Base-by-base conservation (phyloP, 768 basidiomycete genomes). In the Porpolomopsis calyptriformis region DNA sequence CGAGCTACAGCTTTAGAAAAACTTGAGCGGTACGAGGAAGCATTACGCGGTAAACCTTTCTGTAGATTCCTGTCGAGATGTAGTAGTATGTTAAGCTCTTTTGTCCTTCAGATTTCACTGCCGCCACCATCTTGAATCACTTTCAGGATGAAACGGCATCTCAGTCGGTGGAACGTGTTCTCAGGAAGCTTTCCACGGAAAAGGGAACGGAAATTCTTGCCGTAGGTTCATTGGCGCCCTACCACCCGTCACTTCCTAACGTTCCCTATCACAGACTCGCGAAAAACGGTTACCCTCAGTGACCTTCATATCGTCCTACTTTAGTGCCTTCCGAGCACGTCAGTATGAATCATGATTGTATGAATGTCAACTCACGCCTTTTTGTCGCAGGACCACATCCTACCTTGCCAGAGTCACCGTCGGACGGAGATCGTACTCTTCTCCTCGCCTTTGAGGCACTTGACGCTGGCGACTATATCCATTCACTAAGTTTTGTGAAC, bases 301-400 rank as follows among this genome's bases (percentile, higher is more conserved):
- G 53, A 90, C 89, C 0, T 96, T 99, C 65, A 84, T 96, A 53
- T 82, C 85, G 10, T 87, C 94, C 0, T 99, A 98, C 69, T 91
- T 98, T 60, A 84, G 90, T 49, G 96, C 96, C 7, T 98, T 98
- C 84, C 81, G 96, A 52, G 70, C 82, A 47, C 82, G 90, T 87
- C 55, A 53, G 85, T 70, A 11, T 43, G 27, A 18, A 4, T 37
- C 16, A 25, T 36, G 29, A 8, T n/a, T 20, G 8, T 31, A 2
- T 25, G 11, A 35, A 25, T 22, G 11, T 36, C 41, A 16, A 33
- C 37, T 49, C 18, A 34, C 14, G 24, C 51, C 36, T 46, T 38
- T 44, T 33, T 44, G 18, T 45, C 40, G 2, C 55, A 88, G 84
- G 80, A 37, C 63, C 82, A 5, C 71, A 75, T 35, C 91, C 86